These are phyloP conservation scores for Aspergillus tubingensis DNA, from an alignment of 2,329 filamentous ascomycete genomes.

Conservation along the genomic window DNA sequence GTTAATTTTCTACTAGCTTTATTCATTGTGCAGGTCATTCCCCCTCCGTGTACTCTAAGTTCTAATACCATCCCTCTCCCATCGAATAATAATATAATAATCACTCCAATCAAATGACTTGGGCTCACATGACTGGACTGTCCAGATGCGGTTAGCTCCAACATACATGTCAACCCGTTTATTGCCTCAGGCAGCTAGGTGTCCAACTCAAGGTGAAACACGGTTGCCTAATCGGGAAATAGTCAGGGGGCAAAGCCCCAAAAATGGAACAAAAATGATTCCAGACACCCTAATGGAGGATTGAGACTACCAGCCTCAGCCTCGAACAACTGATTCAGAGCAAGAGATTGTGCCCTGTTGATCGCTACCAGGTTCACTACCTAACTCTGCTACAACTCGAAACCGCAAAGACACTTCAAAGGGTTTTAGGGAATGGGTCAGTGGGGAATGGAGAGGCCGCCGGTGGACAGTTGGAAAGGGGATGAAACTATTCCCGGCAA, in stretches of 20 bases:
- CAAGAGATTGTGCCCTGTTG: not conserved
- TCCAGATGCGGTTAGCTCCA: not conserved
- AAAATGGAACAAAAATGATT: not conserved
- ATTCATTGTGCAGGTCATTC: no score
- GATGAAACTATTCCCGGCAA: not conserved
- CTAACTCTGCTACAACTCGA: not conserved
- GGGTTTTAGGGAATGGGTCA: not conserved
- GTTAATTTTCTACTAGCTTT: no score
- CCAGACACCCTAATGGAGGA: not conserved
- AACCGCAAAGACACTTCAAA: not conserved
- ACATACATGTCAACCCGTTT: no score
- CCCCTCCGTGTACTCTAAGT: not conserved
- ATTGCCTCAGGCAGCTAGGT: not conserved
- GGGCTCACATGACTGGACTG: not conserved
- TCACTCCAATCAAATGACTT: not conserved
- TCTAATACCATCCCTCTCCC: not conserved
- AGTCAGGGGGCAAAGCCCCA: not conserved
- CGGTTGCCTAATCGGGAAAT: not conserved
- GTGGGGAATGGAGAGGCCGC: not conserved
- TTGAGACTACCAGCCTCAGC: not conserved
- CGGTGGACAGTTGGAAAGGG: not conserved
- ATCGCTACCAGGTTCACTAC: not conserved
- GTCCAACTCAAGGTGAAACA: not conserved
- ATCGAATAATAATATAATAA: no score
- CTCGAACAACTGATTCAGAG: not conserved